These are phyloP conservation scores for Candida peoriensis DNA, from an alignment of 805 yeast genomes.

Conservation along the genomic window DNA sequence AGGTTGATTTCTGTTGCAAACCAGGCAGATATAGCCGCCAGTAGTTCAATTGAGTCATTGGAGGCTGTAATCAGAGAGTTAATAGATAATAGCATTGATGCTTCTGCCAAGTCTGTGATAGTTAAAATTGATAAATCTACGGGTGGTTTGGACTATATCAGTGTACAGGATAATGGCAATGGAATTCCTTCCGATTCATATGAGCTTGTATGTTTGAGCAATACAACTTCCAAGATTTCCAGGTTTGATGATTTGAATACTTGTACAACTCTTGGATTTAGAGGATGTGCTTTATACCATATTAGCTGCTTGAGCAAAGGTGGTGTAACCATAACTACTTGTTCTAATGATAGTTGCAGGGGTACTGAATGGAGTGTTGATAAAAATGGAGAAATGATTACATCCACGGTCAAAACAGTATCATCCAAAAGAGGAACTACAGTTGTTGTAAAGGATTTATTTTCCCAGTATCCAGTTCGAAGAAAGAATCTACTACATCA, in stretches of 20 bases:
- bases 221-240: conserved; percentile 38
- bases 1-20: not conserved
- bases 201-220: conserved; percentile 30
- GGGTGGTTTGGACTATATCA: conserved; percentile 53
- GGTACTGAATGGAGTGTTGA: conserved; percentile 4
- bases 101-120: conserved; percentile 45
- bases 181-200: conserved; percentile 31
- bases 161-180: conserved; percentile 40
- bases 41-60: conserved; percentile 39
- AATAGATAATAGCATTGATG: conserved; percentile 85
- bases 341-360: conserved; percentile 19
- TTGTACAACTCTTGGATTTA: conserved; percentile 37
- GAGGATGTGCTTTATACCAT: conserved; percentile 45
- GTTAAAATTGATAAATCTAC: conserved; percentile 75
- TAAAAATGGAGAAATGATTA: conserved; percentile 4
- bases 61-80: conserved; percentile 87
- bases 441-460: conserved; percentile 27
- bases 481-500: conserved; percentile 20
- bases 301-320: conserved; percentile 27
- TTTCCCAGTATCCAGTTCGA: conserved; percentile 30
- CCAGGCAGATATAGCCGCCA: not conserved
- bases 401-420: conserved; percentile 41
- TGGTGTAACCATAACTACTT: conserved; percentile 26
- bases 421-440: conserved; percentile 30
- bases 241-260: conserved; percentile 25